Percentiles rank a stretch among this genome's conserved stretches.
phyloP scores from a whole-genome alignment of 805 yeast species.

The Deakozyma indianensis region DNA sequence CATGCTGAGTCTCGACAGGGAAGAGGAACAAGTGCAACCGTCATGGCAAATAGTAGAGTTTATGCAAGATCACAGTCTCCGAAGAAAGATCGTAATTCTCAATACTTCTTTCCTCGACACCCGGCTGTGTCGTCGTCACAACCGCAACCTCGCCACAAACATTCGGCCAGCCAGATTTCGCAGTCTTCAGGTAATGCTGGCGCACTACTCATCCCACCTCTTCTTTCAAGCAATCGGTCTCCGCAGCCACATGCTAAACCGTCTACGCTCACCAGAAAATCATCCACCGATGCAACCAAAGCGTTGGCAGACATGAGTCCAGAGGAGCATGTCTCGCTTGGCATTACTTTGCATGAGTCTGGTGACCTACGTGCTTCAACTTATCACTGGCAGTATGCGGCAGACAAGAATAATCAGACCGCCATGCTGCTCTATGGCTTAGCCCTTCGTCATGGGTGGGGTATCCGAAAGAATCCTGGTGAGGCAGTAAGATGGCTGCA shows the following conservation, averaged over 20 bases:
- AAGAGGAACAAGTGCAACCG: not conserved
- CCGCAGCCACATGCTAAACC: not conserved
- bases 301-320: slow-evolving; percentile 8
- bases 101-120: not conserved
- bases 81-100: not conserved
- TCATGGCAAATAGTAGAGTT: not conserved
- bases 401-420: slow-evolving; percentile 42
- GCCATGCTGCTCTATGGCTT: slow-evolving; percentile 61
- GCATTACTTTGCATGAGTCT: slow-evolving; percentile 29
- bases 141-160: not conserved
- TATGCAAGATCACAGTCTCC: not conserved
- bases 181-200: not conserved
- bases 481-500: slow-evolving; percentile 48
- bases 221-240: not conserved
- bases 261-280: not conserved
- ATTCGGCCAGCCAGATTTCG: not conserved
- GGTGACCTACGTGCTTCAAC: slow-evolving; percentile 59
- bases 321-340: slow-evolving; percentile 18
- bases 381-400: slow-evolving; percentile 50
- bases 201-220: not conserved
- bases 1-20: not conserved
- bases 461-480: slow-evolving; percentile 40
- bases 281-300: not conserved
- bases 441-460: slow-evolving; percentile 55
- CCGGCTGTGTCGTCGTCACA: not conserved